Evolutionary conservation across 1,284 basidiomycete species (phyloP).

Genomic region (Agaricales sp.): DNA sequence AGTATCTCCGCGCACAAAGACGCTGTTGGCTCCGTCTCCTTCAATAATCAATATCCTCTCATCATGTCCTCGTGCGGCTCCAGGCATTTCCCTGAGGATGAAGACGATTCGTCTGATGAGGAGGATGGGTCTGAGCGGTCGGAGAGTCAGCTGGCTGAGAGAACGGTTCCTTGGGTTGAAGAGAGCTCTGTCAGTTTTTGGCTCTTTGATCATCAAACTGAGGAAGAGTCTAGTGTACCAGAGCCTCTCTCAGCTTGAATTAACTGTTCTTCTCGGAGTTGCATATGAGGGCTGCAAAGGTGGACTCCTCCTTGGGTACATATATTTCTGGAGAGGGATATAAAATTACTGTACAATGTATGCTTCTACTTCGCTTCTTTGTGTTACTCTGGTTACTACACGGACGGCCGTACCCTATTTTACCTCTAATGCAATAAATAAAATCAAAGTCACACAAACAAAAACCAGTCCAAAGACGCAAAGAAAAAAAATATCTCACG

Average conservation of each 20-base stretch:
- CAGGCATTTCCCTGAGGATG: constrained; percentile 39
- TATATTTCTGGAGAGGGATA: no score
- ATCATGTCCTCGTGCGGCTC: constrained; percentile 57
- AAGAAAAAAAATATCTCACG: no score
- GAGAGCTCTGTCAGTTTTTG: neutral
- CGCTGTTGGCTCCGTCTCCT: constrained; percentile 48
- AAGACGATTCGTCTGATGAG: constrained; percentile 10
- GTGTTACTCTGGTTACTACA: no score
- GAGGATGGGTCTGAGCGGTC: neutral
- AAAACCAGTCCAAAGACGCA: neutral
- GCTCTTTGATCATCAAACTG: neutral
- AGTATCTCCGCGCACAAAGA: constrained; percentile 37
- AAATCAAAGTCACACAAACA: neutral
- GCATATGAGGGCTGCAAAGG: no score
- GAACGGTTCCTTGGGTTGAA: neutral
- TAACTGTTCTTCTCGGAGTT: no score
- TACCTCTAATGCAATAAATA: neutral
- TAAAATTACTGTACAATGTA: no score
- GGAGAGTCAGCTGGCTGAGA: neutral
- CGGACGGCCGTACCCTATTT: no score
- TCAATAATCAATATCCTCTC: constrained; percentile 44
- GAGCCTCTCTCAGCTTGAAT: no score
- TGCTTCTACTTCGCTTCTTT: no score
- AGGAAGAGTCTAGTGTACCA: neutral
- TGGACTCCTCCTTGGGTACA: no score